phyloP scores from a whole-genome alignment of 1,139 yeast genomes.

The Candida sanyaensis region DNA sequence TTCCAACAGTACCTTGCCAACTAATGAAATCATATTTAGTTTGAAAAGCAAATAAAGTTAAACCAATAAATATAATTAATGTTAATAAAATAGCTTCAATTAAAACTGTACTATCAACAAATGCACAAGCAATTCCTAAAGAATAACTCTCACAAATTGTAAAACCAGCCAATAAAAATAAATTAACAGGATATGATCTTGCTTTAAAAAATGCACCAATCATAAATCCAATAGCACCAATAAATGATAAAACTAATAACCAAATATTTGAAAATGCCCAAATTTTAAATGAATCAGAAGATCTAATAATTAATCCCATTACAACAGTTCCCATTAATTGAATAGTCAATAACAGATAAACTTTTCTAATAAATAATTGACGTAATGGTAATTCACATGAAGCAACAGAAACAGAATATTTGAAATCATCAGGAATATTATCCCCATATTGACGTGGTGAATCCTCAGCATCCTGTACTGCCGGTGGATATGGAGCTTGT shows the following conservation, averaged over 20 bases:
- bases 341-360: conserved; percentile 66
- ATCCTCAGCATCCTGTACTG: conserved; percentile 2
- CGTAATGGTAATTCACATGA: conserved; percentile 77
- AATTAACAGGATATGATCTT: conserved; percentile 61
- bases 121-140: conserved; percentile 66
- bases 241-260: conserved; percentile 57
- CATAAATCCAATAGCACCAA: conserved; percentile 64
- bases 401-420: conserved; percentile 75
- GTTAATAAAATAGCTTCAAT: conserved; percentile 76
- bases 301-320: conserved; percentile 57
- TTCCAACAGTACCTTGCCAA: conserved; percentile 66
- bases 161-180: conserved; percentile 61
- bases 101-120: conserved; percentile 65
- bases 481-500: conserved; percentile 5
- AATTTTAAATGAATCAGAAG: conserved; percentile 45
- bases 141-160: conserved; percentile 76
- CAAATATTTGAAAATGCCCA: conserved; percentile 68
- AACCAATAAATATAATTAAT: conserved; percentile 67
- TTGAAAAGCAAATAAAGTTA: conserved; percentile 77
- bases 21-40: conserved; percentile 78
- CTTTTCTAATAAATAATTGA: conserved; percentile 76
- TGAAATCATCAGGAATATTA: conserved; percentile 75
- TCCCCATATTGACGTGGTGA: conserved; percentile 33
- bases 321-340: conserved; percentile 66
- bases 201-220: conserved; percentile 61